phyloP scores from a whole-genome alignment of 768 basidiomycete genomes.

The Leucocoprinus sp. region DNA sequence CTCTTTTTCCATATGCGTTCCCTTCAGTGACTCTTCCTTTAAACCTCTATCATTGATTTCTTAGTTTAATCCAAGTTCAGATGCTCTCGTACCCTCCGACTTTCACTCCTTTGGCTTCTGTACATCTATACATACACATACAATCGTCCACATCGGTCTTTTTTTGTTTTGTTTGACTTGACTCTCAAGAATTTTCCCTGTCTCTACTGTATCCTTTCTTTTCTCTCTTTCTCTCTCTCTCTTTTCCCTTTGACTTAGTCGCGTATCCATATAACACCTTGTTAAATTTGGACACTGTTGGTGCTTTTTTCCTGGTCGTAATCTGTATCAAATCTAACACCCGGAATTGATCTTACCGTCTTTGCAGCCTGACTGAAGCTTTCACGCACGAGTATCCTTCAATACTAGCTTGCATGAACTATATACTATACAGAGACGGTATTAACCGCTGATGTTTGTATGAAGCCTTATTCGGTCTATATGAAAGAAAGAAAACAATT shows the following conservation, averaged over 20 bases:
- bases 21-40: neutral
- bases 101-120: neutral
- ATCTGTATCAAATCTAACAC: no score
- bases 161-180: no score
- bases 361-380: no score
- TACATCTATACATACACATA: neutral
- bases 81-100: neutral
- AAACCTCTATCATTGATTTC: neutral
- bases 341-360: no score
- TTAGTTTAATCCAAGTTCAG: slow-evolving; percentile 1
- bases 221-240: no score
- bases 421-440: slow-evolving; percentile 8
- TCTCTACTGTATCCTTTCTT: neutral
- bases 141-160: neutral
- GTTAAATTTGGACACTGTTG: no score
- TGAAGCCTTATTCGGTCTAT: no score
- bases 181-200: neutral
- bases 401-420: slow-evolving; percentile 4
- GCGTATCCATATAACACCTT: neutral
- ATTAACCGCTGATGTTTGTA: no score
- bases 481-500: no score
- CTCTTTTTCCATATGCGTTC: neutral
- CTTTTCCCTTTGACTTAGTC: neutral
- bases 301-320: no score
- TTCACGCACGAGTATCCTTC: no score